phyloP scores from a whole-genome alignment of 495 filamentous ascomycete genomes.

The Neurospora discreta region DNA sequence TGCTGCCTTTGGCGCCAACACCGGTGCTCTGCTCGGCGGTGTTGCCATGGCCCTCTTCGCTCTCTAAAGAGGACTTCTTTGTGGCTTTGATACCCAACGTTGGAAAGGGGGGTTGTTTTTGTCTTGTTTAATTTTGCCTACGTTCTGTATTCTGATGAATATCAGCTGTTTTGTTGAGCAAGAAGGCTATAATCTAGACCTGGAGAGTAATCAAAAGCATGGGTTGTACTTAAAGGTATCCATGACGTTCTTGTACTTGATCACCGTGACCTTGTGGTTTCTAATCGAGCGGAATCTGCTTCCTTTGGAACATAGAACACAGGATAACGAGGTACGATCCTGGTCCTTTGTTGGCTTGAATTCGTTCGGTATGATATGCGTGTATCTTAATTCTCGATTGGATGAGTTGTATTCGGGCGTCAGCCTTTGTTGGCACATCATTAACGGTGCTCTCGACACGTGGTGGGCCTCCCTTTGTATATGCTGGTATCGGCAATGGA shows the following conservation, averaged over 20 bases:
- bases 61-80: conserved; percentile 21
- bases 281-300: neutral
- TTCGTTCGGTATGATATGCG: neutral
- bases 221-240: neutral
- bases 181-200: neutral
- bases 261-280: neutral
- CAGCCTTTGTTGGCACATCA: neutral
- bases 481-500: neutral
- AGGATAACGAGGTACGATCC: neutral
- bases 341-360: neutral
- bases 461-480: neutral
- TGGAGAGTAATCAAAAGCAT: neutral
- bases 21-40: conserved; percentile 28
- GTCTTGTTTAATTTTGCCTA: neutral
- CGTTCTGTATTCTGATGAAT: neutral
- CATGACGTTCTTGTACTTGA: neutral
- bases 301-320: neutral
- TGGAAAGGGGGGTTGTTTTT: neutral
- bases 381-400: neutral
- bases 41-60: conserved; percentile 30
- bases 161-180: neutral
- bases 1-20: conserved; percentile 20
- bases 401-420: neutral
- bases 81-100: neutral
- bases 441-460: neutral